phyloP scores from a whole-genome alignment of 768 basidiomycete species.

The Rhizopogon vesiculosus region DNA sequence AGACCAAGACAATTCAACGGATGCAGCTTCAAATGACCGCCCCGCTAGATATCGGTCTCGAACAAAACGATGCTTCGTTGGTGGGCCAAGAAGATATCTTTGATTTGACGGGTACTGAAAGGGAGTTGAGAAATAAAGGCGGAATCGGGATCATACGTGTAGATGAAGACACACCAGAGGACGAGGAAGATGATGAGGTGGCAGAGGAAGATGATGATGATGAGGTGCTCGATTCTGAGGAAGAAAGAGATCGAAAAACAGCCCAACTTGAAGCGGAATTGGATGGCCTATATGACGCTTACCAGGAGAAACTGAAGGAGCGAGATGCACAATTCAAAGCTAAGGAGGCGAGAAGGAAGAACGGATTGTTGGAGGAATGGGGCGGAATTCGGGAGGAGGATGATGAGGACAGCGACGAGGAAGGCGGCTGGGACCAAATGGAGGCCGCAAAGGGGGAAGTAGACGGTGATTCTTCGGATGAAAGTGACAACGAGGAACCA shows the following conservation, averaged over 20 bases:
- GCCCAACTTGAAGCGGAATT: constrained; percentile 75
- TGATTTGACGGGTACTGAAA: constrained; percentile 67
- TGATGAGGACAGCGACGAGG: constrained; percentile 32
- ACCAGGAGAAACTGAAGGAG: constrained; percentile 74
- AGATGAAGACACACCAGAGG: constrained; percentile 38
- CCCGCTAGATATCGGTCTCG: constrained; percentile 92
- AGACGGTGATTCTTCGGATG: constrained; percentile 48
- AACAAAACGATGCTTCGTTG: constrained; percentile 72
- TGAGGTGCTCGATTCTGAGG: constrained; percentile 54
- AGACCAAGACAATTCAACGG: constrained; percentile 81
- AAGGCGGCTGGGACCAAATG: constrained; percentile 71
- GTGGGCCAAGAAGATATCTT: constrained; percentile 85
- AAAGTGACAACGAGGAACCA: constrained; percentile 36
- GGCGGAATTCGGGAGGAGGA: constrained; percentile 57
- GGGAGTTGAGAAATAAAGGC: constrained; percentile 35
- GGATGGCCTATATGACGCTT: constrained; percentile 85
- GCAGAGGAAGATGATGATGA: constrained; percentile 30
- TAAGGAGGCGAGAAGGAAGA: constrained; percentile 68
- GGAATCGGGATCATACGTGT: constrained; percentile 34
- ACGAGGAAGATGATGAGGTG: constrained; percentile 34
- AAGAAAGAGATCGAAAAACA: constrained; percentile 63
- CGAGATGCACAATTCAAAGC: constrained; percentile 86
- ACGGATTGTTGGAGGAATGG: constrained; percentile 80
- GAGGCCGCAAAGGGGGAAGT: constrained; percentile 47
- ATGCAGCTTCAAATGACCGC: constrained; percentile 98